These are phyloP conservation scores for Aureobasidium musti DNA, from an alignment of 2,329 filamentous ascomycete species.

Conservation along the genomic window DNA sequence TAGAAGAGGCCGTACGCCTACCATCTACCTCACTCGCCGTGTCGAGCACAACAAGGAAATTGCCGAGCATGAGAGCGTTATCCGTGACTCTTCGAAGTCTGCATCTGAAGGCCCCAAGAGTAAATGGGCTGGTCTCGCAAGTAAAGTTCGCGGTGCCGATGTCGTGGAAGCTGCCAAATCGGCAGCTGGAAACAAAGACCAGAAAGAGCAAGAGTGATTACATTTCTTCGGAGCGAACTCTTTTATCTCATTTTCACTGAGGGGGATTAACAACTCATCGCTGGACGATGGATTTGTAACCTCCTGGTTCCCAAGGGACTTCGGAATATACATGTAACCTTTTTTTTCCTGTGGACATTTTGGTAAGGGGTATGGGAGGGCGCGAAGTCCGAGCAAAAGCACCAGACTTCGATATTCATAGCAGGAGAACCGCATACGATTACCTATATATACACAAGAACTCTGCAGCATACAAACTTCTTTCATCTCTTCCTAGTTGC, in stretches of 20 bases:
- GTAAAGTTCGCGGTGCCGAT: slow-evolving; percentile 14
- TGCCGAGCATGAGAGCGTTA: slow-evolving; percentile 37
- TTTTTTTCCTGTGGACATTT: background rate
- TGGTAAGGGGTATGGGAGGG: background rate
- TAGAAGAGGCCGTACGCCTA: slow-evolving; percentile 52
- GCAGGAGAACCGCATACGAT: background rate
- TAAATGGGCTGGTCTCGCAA: slow-evolving; percentile 42
- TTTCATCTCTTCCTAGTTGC: no score
- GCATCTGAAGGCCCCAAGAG: slow-evolving; percentile 15
- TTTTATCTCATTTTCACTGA: no score
- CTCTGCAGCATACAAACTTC: background rate
- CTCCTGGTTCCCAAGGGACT: background rate
- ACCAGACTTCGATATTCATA: background rate
- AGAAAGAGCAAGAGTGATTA: background rate
- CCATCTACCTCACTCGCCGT: slow-evolving; percentile 58
- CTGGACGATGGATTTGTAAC: slow-evolving; percentile 1
- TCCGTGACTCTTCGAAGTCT: slow-evolving; percentile 22
- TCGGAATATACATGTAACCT: background rate
- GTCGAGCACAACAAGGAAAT: slow-evolving; percentile 51
- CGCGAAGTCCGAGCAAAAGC: background rate
- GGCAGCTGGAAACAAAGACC: background rate
- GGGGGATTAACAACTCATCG: background rate
- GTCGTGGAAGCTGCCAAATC: background rate
- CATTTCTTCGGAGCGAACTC: background rate
- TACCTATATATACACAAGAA: background rate